Base-by-base conservation (phyloP, 495 filamentous ascomycete genomes). In the Usnea hakonensis region DNA sequence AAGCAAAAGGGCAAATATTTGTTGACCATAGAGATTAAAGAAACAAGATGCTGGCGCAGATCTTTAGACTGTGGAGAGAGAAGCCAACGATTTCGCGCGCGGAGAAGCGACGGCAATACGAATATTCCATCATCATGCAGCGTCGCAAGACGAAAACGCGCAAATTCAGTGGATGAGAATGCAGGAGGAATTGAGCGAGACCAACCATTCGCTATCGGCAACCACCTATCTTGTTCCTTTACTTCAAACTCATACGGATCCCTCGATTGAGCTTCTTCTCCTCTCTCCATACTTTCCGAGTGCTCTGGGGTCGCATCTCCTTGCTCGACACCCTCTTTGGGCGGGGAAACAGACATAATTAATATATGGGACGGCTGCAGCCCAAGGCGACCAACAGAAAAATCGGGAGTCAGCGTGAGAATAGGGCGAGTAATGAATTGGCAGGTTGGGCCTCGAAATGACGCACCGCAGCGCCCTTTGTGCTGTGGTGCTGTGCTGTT, bases 151-250 rank as follows among this genome's bases (percentile, higher is more conserved):
- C 36, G 41, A 77, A 77, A 73, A 81, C 79, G 80, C 75, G 77
- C 79, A 82, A 46, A 83, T 83, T 81, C 76, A 80, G 71, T 76
- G 72, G 72, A 74, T 74, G 69, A 73, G 72, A 76, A 71, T 76
- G 79, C 78, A 80, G 73, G 76, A 75, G 74, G 76, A 76, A 70
- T 70, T 67, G 72, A 78, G 74, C 70, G 75, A 76, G 71, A 91
- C 89, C 85, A 85, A 98, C 94, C 94, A 92, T 98, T 98, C 79
- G 94, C 94, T 85, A 98, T 98, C 77, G 94, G 94, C 76, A 98
- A 87, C 94, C 94, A 98, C 82, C 94, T 81, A 79, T 98, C 94
- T 77, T 98, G 94, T 77, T 98, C 94, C 81, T 98, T 98, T 76
- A 98, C 95, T 79, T 98, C 94, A 76, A 97, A 96, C 78, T 97